Base-by-base conservation (phyloP, 1,139 yeast species). In the Pichia sp. region DNA sequence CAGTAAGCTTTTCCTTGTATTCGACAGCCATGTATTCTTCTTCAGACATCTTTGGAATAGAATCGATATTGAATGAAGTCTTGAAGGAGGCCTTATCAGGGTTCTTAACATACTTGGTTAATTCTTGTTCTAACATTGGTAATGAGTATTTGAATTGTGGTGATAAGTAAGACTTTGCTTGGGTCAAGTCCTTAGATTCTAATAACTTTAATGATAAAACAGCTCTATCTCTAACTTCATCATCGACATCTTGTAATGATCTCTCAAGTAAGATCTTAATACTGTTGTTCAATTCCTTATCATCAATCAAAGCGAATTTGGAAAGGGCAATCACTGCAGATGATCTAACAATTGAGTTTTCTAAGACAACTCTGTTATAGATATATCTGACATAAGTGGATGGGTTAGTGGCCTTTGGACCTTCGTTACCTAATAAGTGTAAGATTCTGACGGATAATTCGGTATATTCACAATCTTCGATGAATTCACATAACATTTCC, bases 151-250 rank as follows among this genome's bases (percentile, higher is more conserved):
- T 79, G 48, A 82, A 74, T 47, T 80, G 78, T 43, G 91, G 86
- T 50, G 84, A 79, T 55, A 89, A 75, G 56, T 85, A 79, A 34
- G 59, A 60, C 38, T 74, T 68, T 46, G 77, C 77, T 44, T 74
- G 70, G 35, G 75, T 70, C 48, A 71, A 67, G 36, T 73, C 75
- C 15, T 72, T 75, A 9, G 58, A 50, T 9, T 62, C 58, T 32
- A 89, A 77, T 54, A 91, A 79, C 55, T 80, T 77, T 62, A 91
- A 73, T 4, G 96, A 83, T 56, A 93, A 74, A 2, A 96, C 89
- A 9, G 99, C 97, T 65, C 99, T 83, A 66, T 93, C 99, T 72
- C 99, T 88, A 34, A 94, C 99, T 69, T 93, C 99, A 67, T 93
- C 99, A 65, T 93, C 96, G 40, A 76, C 79, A 68, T 93, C 99